Evolutionary conservation across 768 basidiomycete genomes (phyloP).

Genomic region (Chiua virens): DNA sequence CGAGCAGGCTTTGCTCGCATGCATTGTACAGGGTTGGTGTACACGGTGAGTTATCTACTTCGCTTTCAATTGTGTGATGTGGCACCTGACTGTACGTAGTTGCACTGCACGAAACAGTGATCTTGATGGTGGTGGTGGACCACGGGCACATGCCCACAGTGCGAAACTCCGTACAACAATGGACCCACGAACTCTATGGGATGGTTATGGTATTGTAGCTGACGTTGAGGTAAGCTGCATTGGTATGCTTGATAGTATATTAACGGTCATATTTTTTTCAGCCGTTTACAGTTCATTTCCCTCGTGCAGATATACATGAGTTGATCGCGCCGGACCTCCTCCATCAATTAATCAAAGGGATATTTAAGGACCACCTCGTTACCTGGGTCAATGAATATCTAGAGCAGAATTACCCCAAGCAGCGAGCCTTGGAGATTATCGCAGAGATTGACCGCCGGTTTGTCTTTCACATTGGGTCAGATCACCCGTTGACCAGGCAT

Average conservation of each 20-base stretch:
- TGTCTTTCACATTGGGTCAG: too few species aligned
- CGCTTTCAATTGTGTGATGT: too few species aligned
- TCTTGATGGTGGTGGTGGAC: background rate
- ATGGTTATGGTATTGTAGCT: background rate
- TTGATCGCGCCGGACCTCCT: background rate
- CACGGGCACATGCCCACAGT: background rate
- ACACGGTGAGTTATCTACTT: background rate
- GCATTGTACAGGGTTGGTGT: conserved; percentile 2
- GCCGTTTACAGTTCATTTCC: background rate
- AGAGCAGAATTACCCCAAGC: background rate
- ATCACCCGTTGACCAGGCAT: too few species aligned
- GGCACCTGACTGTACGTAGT: too few species aligned
- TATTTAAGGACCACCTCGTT: background rate
- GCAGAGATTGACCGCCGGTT: background rate
- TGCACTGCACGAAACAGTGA: background rate
- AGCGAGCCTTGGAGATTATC: background rate
- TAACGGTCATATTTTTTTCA: background rate
- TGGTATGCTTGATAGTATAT: background rate
- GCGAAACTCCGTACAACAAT: background rate
- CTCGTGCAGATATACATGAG: background rate
- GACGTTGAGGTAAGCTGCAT: too few species aligned
- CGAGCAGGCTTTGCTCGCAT: background rate
- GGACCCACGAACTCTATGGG: background rate
- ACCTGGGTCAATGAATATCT: background rate
- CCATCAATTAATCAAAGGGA: too few species aligned